Percentiles rank a stretch among this genome's conserved stretches.
phyloP scores from a whole-genome alignment of 352 stramenopile genomes.

The Phytophthora tubulina region DNA sequence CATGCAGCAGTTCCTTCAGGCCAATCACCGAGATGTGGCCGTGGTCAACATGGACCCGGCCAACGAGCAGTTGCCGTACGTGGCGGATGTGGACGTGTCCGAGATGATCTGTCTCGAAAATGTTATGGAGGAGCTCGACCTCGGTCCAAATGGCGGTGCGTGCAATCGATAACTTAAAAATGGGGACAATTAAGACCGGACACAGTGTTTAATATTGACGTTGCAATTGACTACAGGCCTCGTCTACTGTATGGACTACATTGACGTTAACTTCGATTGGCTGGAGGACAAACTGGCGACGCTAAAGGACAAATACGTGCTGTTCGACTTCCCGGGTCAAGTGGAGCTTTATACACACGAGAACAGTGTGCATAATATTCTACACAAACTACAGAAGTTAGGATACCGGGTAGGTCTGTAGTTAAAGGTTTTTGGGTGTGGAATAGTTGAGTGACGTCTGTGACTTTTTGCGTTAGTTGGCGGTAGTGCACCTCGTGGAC shows the following conservation, averaged over 20 bases:
- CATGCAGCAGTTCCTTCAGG: constrained; percentile 95
- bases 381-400: constrained; percentile 95
- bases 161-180: constrained; percentile 16
- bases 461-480: constrained; percentile 54
- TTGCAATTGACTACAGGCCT: constrained; percentile 61
- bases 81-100: constrained; percentile 92
- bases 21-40: constrained; percentile 73
- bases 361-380: constrained; percentile 95
- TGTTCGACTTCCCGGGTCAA: constrained; percentile 99
- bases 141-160: constrained; percentile 95
- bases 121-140: constrained; percentile 94
- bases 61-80: constrained; percentile 93
- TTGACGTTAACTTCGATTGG: constrained; percentile 99
- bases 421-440: constrained; percentile 16
- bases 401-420: constrained; percentile 69
- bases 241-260: constrained; percentile 99
- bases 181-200: background rate
- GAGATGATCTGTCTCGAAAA: constrained; percentile 97
- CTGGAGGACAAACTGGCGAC: constrained; percentile 93
- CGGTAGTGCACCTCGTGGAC: constrained; percentile 96
- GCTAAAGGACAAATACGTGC: constrained; percentile 95
- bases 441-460: background rate
- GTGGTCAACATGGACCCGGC: constrained; percentile 99
- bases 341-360: constrained; percentile 99
- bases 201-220: background rate